Percentiles rank a stretch among this genome's conserved stretches.
Evolutionary conservation across 495 filamentous ascomycete species (phyloP).

Genomic region (Penicillium canariense): DNA sequence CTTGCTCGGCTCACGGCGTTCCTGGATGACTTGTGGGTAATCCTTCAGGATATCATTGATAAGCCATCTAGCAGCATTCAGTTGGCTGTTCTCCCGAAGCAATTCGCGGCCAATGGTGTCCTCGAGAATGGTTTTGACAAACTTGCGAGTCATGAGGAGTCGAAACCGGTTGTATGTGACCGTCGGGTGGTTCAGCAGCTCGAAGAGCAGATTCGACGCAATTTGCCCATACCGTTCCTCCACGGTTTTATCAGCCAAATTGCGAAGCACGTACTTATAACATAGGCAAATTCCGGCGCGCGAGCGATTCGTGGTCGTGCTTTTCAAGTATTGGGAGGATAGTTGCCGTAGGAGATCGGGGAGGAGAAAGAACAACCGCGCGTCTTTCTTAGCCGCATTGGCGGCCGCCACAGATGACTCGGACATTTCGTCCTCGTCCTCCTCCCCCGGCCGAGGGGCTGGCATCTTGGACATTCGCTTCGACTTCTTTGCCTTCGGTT

Average conservation of each 20-base stretch:
- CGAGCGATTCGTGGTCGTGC: conserved; percentile 74
- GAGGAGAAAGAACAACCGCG: conserved; percentile 69
- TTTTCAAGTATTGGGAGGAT: conserved; percentile 75
- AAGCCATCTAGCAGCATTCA: conserved; percentile 74
- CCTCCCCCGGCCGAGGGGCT: conserved; percentile 63
- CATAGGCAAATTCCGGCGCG: conserved; percentile 84
- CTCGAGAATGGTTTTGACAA: conserved; percentile 79
- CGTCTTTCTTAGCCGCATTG: conserved; percentile 62
- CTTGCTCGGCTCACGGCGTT: conserved; percentile 86
- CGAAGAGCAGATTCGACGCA: conserved; percentile 72
- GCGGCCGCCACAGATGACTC: conserved; percentile 54
- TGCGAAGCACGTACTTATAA: conserved; percentile 75
- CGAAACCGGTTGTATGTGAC: conserved; percentile 86
- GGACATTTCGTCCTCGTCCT: conserved; percentile 70
- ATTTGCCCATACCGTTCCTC: conserved; percentile 79
- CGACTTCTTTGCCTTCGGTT: conserved; percentile 68
- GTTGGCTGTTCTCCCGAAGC: conserved; percentile 83
- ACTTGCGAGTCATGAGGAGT: conserved; percentile 78
- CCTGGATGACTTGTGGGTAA: conserved; percentile 89
- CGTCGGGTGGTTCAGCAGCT: conserved; percentile 72
- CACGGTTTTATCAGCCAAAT: conserved; percentile 70
- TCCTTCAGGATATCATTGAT: conserved; percentile 91
- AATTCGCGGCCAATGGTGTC: conserved; percentile 78
- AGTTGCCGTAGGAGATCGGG: conserved; percentile 77
- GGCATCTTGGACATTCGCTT: conserved; percentile 72